These are phyloP conservation scores for Umbelopsis vinacea DNA, from an alignment of 192 early-diverging fungal genomes.

Conservation along the genomic window DNA sequence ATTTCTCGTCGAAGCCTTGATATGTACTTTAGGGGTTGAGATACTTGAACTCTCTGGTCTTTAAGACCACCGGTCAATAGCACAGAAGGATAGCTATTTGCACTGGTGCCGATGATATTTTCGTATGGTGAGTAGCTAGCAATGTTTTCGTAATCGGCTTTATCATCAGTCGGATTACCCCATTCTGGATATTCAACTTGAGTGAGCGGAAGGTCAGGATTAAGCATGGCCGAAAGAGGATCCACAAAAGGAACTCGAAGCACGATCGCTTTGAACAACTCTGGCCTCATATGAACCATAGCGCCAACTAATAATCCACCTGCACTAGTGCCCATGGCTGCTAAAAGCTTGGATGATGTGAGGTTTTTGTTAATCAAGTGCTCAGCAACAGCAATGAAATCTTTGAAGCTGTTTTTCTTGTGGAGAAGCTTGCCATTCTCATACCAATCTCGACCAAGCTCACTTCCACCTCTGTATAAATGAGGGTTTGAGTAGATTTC, in stretches of 20 bases:
- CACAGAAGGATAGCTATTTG: slow-evolving; percentile 56
- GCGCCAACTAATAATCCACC: slow-evolving; percentile 80
- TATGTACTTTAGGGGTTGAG: slow-evolving; percentile 89
- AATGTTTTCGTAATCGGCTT: slow-evolving; percentile 59
- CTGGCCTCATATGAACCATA: slow-evolving; percentile 53
- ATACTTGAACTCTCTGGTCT: slow-evolving; percentile 82
- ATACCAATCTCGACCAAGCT: slow-evolving; percentile 82
- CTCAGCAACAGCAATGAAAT: slow-evolving; percentile 72
- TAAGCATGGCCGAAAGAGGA: slow-evolving; percentile 84
- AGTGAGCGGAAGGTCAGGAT: slow-evolving; percentile 72
- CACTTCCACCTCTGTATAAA: slow-evolving; percentile 69
- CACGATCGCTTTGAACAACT: slow-evolving; percentile 75
- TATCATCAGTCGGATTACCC: slow-evolving; percentile 68
- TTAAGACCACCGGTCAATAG: slow-evolving; percentile 77
- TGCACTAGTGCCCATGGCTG: slow-evolving; percentile 75
- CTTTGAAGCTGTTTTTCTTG: slow-evolving; percentile 75
- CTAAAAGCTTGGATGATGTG: slow-evolving; percentile 56
- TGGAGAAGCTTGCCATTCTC: slow-evolving; percentile 69
- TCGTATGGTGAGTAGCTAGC: slow-evolving; percentile 73
- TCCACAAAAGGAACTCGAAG: slow-evolving; percentile 86
- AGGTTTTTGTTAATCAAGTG: slow-evolving; percentile 63
- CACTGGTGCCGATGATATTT: slow-evolving; percentile 44
- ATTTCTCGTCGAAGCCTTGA: slow-evolving; percentile 60
- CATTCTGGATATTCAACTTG: slow-evolving; percentile 76
- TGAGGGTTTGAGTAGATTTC: neutral